phyloP scores from a whole-genome alignment of 2,329 filamentous ascomycete species.

The Colletotrichum sp. region DNA sequence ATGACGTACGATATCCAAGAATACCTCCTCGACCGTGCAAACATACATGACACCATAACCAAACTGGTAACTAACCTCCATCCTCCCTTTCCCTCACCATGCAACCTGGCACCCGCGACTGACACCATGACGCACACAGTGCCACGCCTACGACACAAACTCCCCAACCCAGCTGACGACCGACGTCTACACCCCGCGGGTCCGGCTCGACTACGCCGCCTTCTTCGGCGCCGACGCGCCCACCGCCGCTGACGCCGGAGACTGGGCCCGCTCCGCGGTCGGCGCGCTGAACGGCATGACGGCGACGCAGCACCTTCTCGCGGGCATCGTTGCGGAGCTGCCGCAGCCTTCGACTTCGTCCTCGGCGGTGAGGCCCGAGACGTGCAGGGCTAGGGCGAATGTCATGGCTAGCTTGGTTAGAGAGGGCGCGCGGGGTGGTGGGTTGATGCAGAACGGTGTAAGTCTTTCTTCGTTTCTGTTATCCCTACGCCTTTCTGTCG shows the following conservation, averaged over 20 bases:
- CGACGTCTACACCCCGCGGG: conserved; percentile 30
- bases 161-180: conserved; percentile 23
- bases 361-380: conserved; percentile 21
- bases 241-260: neutral
- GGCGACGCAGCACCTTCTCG: neutral
- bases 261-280: neutral
- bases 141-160: conserved; percentile 29
- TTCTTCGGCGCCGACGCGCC: conserved; percentile 30
- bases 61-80: conserved; percentile 26
- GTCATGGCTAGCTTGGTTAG: conserved; percentile 27
- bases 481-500: neutral
- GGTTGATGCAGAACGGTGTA: conserved; percentile 33
- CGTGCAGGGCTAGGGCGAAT: conserved; percentile 24
- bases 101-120: too few species aligned
- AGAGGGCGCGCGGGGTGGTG: conserved; percentile 22
- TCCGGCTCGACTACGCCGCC: conserved; percentile 33
- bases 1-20: conserved; percentile 26
- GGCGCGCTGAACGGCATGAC: neutral
- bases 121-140: conserved; percentile 15
- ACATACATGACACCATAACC: conserved; percentile 32
- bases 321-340: conserved; percentile 27
- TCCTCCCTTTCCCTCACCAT: neutral
- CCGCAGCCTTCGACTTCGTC: conserved; percentile 22
- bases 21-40: conserved; percentile 36
- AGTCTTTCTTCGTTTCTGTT: neutral